Percentiles rank a stretch among this genome's conserved stretches.
phyloP scores from a whole-genome alignment of 2,329 filamentous ascomycete species.

The Aspergillus candidus region DNA sequence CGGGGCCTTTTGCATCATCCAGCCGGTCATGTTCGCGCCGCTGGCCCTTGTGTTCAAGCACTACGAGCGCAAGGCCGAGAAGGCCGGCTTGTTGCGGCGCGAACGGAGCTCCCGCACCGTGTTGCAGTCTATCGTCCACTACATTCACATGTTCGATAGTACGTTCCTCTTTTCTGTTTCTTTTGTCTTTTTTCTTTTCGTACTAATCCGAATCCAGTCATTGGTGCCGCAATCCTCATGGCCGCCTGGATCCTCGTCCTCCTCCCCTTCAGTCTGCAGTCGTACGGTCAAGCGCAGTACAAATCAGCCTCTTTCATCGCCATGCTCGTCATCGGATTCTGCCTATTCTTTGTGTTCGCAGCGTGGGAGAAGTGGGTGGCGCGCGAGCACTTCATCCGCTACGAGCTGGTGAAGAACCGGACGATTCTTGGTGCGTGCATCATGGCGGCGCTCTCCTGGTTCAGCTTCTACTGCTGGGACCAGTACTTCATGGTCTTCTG shows the following conservation, averaged over 20 bases:
- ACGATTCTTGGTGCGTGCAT: conserved; percentile 50
- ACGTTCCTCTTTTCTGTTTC: conserved; percentile 41
- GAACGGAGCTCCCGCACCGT: conserved; percentile 42
- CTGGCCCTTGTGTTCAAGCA: conserved; percentile 50
- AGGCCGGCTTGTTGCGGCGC: conserved; percentile 46
- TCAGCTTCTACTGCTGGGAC: conserved; percentile 50
- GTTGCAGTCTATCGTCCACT: conserved; percentile 47
- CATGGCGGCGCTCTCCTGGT: conserved; percentile 42
- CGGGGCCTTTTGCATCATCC: conserved; percentile 56
- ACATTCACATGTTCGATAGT: conserved; percentile 59
- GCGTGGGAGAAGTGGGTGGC: conserved; percentile 52
- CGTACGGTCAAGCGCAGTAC: conserved; percentile 34
- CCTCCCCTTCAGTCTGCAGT: conserved; percentile 55
- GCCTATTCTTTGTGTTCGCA: conserved; percentile 49
- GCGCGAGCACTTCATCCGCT: conserved; percentile 50
- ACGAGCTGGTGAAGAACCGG: conserved; percentile 44
- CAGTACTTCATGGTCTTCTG: conserved; percentile 51
- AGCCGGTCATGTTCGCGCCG: conserved; percentile 51
- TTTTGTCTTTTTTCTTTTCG: conserved; percentile 35
- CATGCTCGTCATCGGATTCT: conserved; percentile 49
- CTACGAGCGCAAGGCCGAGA: conserved; percentile 54
- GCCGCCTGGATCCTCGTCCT: conserved; percentile 58
- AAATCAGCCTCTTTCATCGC: conserved; percentile 42
- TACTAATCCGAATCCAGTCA: conserved; percentile 45
- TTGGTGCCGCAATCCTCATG: conserved; percentile 55